These are phyloP conservation scores for Leccinum pellstonianum DNA, from an alignment of 768 basidiomycete genomes.

Conservation along the genomic window DNA sequence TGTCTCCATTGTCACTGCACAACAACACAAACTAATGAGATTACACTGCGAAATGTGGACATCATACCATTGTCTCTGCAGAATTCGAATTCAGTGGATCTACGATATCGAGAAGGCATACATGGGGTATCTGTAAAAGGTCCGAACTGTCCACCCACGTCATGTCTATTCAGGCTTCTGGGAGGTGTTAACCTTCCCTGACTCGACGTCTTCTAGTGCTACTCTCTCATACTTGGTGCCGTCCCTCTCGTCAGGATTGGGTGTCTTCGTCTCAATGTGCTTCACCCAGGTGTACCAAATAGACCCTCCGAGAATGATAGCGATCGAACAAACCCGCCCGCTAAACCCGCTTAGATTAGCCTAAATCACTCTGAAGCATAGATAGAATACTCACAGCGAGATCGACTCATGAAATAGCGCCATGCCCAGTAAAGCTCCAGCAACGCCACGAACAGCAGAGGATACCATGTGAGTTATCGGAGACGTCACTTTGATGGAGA, in stretches of 20 bases:
- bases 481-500: conserved; percentile 96
- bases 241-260: conserved; percentile 31
- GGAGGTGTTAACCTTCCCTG: conserved; percentile 34
- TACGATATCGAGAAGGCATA: conserved; percentile 11
- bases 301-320: conserved; percentile 78
- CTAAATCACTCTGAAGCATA: background rate
- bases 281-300: conserved; percentile 89
- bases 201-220: conserved; percentile 62
- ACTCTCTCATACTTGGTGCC: conserved; percentile 54
- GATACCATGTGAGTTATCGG: conserved; percentile 98
- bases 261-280: conserved; percentile 59
- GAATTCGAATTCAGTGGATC: background rate
- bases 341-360: conserved; percentile 37
- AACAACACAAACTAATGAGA: background rate
- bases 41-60: conserved; percentile 3
- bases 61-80: conserved; percentile 13
- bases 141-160: conserved; percentile 3
- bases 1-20: background rate
- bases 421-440: conserved; percentile 81
- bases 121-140: conserved; percentile 17
- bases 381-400: conserved; percentile 54
- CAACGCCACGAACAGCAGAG: conserved; percentile 91
- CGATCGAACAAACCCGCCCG: conserved; percentile 79
- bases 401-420: conserved; percentile 82
- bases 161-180: conserved; percentile 31